Conservation (phyloP, 352 stramenopile species). For the Pythium brachiatum region DNA sequence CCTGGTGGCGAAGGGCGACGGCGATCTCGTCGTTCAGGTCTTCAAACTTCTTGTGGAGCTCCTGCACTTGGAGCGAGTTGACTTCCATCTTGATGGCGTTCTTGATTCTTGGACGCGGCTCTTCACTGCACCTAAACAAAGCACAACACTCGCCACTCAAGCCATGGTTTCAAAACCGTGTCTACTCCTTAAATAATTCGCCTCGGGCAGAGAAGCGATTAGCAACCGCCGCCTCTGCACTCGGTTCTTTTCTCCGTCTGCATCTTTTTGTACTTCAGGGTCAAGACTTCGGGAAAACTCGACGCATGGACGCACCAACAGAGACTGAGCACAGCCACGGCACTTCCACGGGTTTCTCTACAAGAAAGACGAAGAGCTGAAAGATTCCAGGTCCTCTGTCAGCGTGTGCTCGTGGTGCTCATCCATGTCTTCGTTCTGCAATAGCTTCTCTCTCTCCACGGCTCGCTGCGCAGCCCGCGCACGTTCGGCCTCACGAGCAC, state of each 20-base stretch:
- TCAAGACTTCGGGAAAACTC: conserved; percentile 8
- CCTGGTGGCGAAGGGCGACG: conserved; percentile 46
- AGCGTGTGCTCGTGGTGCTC: conserved; percentile 65
- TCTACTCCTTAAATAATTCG: conserved; percentile 35
- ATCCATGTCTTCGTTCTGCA: conserved; percentile 57
- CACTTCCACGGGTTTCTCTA: conserved; percentile 23
- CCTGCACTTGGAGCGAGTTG: conserved; percentile 45
- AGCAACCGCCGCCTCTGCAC: not conserved
- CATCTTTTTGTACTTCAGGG: conserved; percentile 14
- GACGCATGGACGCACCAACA: conserved; percentile 14
- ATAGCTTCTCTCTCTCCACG: conserved; percentile 67
- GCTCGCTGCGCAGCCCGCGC: conserved; percentile 47
- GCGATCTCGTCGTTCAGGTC: conserved; percentile 68
- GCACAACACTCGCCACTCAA: conserved; percentile 3
- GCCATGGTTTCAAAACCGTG: conserved; percentile 27
- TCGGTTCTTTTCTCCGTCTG: conserved; percentile 1
- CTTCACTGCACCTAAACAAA: not conserved
- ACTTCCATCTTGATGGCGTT: conserved; percentile 32
- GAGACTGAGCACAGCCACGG: conserved; percentile 1
- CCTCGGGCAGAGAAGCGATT: not conserved
- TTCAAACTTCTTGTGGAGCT: conserved; percentile 75
- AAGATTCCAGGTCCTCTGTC: conserved; percentile 79
- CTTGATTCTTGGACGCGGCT: conserved; percentile 1
- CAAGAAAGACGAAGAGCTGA: conserved; percentile 88
- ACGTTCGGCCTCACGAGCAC: conserved; percentile 57